These are phyloP conservation scores for Penicillium freii DNA, from an alignment of 2,329 filamentous ascomycete genomes.

Conservation along the genomic window DNA sequence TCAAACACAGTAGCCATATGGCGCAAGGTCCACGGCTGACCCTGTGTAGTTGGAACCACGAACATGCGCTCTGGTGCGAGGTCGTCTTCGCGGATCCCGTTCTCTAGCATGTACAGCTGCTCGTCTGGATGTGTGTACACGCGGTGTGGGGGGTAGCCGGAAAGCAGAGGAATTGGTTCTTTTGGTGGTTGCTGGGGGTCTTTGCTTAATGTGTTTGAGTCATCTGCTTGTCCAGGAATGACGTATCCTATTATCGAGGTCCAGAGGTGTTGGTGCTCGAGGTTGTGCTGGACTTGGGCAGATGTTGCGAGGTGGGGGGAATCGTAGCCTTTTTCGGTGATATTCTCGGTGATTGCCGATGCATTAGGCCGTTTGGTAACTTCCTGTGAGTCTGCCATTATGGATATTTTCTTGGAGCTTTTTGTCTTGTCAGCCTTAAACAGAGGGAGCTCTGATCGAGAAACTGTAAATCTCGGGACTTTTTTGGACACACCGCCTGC, in stretches of 20 bases:
- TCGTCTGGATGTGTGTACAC: constrained; percentile 65
- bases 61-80: constrained; percentile 55
- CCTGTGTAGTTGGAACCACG: constrained; percentile 58
- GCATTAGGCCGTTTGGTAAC: constrained; percentile 15
- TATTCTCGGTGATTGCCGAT: constrained; percentile 44
- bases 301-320: constrained; percentile 48
- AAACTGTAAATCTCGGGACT: constrained; percentile 3
- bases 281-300: constrained; percentile 61
- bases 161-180: constrained; percentile 50
- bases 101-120: constrained; percentile 59
- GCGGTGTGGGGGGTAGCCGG: constrained; percentile 59
- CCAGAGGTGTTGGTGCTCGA: constrained; percentile 63
- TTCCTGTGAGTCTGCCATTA: constrained; percentile 16
- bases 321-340: constrained; percentile 29
- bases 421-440: background rate
- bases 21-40: constrained; percentile 60
- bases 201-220: background rate
- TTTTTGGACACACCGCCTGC: constrained; percentile 11
- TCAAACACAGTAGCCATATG: constrained; percentile 59
- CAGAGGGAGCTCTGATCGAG: background rate
- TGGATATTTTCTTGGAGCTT: constrained; percentile 3
- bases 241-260: constrained; percentile 53
- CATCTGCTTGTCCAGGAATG: constrained; percentile 8
- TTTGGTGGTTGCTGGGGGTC: constrained; percentile 1
- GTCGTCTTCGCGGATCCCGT: constrained; percentile 48